These are phyloP conservation scores for Hanseniaspora singularis DNA, from an alignment of 805 yeast genomes.

Conservation along the genomic window DNA sequence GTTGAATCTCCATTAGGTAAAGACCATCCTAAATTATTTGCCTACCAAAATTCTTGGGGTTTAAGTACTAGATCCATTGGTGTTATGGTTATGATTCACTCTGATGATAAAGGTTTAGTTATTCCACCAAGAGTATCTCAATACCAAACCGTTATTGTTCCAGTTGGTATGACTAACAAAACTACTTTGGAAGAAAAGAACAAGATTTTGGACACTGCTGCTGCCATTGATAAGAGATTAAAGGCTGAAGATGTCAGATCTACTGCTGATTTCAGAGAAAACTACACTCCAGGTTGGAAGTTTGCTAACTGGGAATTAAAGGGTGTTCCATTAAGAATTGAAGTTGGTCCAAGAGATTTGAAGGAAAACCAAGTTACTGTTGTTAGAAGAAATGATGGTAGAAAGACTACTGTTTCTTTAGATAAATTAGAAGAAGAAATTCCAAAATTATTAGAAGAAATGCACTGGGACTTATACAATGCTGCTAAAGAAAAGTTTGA, in stretches of 20 bases:
- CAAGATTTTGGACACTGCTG: slow-evolving; percentile 57
- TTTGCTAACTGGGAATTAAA: slow-evolving; percentile 93
- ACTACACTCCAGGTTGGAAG: slow-evolving; percentile 98
- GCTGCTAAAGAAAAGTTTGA: slow-evolving; percentile 78
- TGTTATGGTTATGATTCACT: slow-evolving; percentile 98
- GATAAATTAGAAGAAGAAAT: slow-evolving; percentile 46
- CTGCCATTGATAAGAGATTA: slow-evolving; percentile 53
- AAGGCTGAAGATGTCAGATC: slow-evolving; percentile 56
- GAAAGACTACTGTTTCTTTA: slow-evolving; percentile 56
- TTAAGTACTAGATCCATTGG: slow-evolving; percentile 96
- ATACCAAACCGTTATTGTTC: slow-evolving; percentile 80
- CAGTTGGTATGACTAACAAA: slow-evolving; percentile 88
- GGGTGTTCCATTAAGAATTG: slow-evolving; percentile 89
- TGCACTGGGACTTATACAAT: slow-evolving; percentile 62
- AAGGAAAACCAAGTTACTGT: slow-evolving; percentile 68
- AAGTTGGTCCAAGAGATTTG: slow-evolving; percentile 92
- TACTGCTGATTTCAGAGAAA: slow-evolving; percentile 78
- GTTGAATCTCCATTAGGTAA: slow-evolving; percentile 93
- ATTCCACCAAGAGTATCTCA: slow-evolving; percentile 96
- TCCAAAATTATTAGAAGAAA: slow-evolving; percentile 65
- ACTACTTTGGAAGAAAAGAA: slow-evolving; percentile 65
- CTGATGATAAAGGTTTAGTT: slow-evolving; percentile 96
- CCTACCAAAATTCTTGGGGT: slow-evolving; percentile 99
- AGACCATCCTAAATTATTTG: slow-evolving; percentile 74
- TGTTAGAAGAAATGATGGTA: slow-evolving; percentile 85